Percentiles rank a stretch among this genome's conserved stretches.
Evolutionary conservation across 1,284 basidiomycete species (phyloP).

Genomic region (Psilocybe mexicana): DNA sequence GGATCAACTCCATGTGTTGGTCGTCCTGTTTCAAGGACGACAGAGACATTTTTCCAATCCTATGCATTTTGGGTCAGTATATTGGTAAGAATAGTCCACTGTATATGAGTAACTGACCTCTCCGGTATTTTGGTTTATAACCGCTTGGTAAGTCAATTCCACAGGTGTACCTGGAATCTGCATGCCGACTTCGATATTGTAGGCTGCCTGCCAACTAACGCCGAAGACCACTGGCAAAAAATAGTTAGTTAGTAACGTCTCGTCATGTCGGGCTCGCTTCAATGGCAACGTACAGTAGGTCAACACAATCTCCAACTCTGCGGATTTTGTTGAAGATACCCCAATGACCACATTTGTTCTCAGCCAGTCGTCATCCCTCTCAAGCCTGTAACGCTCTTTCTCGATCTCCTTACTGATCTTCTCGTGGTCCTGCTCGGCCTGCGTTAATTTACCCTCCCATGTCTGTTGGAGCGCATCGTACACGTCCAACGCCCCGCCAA

Average conservation of each 20-base stretch:
- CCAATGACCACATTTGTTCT: not conserved
- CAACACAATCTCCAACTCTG: conserved; percentile 1
- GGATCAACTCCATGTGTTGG: conserved; percentile 27
- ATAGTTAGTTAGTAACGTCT: not conserved
- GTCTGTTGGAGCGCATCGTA: conserved; percentile 26
- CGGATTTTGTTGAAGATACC: not conserved
- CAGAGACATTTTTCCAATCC: conserved; percentile 32
- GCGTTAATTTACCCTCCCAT: conserved; percentile 24
- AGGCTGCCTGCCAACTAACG: conserved; percentile 38
- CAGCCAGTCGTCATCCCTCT: not conserved
- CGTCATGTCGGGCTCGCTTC: not conserved
- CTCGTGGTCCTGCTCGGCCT: conserved; percentile 16
- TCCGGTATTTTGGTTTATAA: conserved; percentile 37
- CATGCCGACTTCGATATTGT: conserved; percentile 41
- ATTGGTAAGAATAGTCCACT: not conserved
- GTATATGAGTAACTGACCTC: conserved; percentile 27
- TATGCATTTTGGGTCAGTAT: not conserved
- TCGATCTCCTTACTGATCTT: not conserved
- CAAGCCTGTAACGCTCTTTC: not conserved
- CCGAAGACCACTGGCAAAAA: conserved; percentile 31
- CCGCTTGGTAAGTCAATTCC: conserved; percentile 38
- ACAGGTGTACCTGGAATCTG: conserved; percentile 32
- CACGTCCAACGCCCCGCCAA: conserved; percentile 23
- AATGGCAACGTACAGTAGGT: conserved; percentile 15
- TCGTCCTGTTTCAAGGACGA: conserved; percentile 31